Conservation (phyloP, 371 early-diverging fungal species). For the Rhizopus arrhizus region DNA sequence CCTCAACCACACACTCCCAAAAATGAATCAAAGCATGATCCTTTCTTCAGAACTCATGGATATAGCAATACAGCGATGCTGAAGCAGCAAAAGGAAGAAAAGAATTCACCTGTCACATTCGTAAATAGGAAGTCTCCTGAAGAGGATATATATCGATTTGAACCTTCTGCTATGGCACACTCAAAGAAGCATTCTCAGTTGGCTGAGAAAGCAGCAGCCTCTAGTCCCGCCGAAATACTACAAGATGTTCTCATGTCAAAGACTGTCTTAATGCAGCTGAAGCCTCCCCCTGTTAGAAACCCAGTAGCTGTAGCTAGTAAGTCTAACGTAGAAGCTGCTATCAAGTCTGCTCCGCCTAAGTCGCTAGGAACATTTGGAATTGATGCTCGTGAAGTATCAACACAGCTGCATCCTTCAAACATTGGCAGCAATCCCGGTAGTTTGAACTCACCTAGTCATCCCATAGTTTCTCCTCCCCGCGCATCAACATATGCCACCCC, state of each 20-base stretch:
- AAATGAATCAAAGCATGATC: constrained; percentile 45
- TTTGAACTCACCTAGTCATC: constrained; percentile 20
- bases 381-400: background rate
- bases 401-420: constrained; percentile 19
- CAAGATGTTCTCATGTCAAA: constrained; percentile 45
- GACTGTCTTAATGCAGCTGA: constrained; percentile 44
- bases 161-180: constrained; percentile 30
- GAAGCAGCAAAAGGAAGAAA: constrained; percentile 5
- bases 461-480: constrained; percentile 36
- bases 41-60: constrained; percentile 50
- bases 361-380: too few relatives aligned
- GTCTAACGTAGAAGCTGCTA: background rate
- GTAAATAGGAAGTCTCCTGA: constrained; percentile 12
- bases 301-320: background rate
- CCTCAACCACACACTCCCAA: constrained; percentile 63
- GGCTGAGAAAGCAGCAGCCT: background rate
- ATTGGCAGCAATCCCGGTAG: constrained; percentile 15
- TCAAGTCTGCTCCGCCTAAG: background rate
- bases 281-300: constrained; percentile 41
- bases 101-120: constrained; percentile 15
- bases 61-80: constrained; percentile 20
- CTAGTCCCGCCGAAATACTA: constrained; percentile 25
- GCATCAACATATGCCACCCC: constrained; percentile 35
- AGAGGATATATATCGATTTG: constrained; percentile 10
- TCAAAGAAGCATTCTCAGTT: constrained; percentile 28